Evolutionary conservation across 495 filamentous ascomycete genomes (phyloP), one percentile per base, ranked within the genome.

Genomic region (Darksidea phi): DNA sequence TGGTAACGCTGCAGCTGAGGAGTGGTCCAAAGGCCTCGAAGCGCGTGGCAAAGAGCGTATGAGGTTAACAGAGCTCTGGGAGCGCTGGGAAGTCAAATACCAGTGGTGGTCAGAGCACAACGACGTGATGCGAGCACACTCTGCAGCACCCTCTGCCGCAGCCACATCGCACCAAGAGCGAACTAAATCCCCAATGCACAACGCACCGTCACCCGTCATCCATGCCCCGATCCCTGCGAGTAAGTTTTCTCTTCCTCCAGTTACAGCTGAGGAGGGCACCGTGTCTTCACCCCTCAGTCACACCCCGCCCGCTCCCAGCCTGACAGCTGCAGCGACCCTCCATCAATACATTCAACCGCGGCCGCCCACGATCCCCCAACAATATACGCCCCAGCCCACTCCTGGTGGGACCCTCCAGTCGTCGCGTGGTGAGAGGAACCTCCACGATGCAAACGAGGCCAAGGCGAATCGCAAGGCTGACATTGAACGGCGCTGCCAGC

Each of bases 11-110:
- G 79, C 84, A 8, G 78, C 80, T 17, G 84, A 86, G 46, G 87
- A 90, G 70, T 92, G 88, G 88, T 71, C 84, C 6, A 90, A 89
- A 71, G 87, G 88, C 12, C 78, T 91, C 1, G 79, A 80, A 41
- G 71, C 61, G 11, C 78, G 80, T 56, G 84, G 87, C n/a, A 81
- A 79, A 57, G 76, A 82, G 28, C 54, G 75, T 17, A 77, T 80
- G 37, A 73, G 76, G 23, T 84, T 89, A 63, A 75, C 82, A 18
- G 74, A 78, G 20, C 82, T 84, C 25, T 90, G 88, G 84, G 88
- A 91, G 68, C 83, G 80, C 51, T 91, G 84, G 80, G 84, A 86
- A 54, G 72, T 72, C 13, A 64, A 61, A 46, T 68, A 68, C 34
- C 58, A 70, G 58, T 57, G 67, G 56, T 67, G 62, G 63, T 43